A percentile compares a stretch with the other conserved stretches of the same genome.
These are phyloP conservation scores for Diaporthe velutina DNA, from an alignment of 2,329 filamentous ascomycete species.

Conservation along the genomic window DNA sequence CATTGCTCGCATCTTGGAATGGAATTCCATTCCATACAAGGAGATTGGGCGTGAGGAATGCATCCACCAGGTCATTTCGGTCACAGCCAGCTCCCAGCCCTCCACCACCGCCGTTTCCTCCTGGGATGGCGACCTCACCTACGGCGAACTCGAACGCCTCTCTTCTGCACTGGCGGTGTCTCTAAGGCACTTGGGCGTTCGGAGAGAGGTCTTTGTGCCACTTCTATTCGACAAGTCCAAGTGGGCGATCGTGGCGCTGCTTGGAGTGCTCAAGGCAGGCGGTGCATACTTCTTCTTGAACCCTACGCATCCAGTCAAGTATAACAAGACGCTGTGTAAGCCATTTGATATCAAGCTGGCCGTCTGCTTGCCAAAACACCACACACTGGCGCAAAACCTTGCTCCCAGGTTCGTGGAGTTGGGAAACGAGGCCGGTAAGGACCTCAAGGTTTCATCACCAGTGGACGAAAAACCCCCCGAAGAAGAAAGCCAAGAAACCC, in stretches of 20 bases:
- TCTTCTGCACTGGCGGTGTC: not conserved
- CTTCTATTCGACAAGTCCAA: conserved; percentile 48
- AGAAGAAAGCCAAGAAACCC: not conserved
- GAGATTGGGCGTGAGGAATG: not conserved
- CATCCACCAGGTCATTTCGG: conserved; percentile 15
- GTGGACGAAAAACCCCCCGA: not conserved
- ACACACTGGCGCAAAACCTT: conserved; percentile 13
- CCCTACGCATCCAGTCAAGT: conserved; percentile 51
- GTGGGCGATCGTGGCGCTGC: conserved; percentile 38
- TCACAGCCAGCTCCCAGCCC: not conserved
- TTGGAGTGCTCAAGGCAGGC: conserved; percentile 43
- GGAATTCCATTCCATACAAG: not conserved
- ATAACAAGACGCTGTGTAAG: conserved; percentile 50
- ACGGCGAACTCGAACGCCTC: conserved; percentile 43
- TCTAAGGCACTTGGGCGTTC: conserved; percentile 41
- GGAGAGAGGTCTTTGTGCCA: conserved; percentile 47
- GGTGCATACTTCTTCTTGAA: conserved; percentile 50
- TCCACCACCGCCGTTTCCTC: conserved; percentile 46
- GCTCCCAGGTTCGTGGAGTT: not conserved
- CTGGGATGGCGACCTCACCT: conserved; percentile 49
- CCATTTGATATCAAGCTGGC: conserved; percentile 37
- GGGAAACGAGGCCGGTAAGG: not conserved
- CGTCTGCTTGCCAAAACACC: conserved; percentile 39
- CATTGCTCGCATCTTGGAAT: not conserved
- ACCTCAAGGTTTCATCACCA: not conserved